Base-by-base conservation (phyloP, 805 yeast species). In the Kluyveromyces dobzhanskii region DNA sequence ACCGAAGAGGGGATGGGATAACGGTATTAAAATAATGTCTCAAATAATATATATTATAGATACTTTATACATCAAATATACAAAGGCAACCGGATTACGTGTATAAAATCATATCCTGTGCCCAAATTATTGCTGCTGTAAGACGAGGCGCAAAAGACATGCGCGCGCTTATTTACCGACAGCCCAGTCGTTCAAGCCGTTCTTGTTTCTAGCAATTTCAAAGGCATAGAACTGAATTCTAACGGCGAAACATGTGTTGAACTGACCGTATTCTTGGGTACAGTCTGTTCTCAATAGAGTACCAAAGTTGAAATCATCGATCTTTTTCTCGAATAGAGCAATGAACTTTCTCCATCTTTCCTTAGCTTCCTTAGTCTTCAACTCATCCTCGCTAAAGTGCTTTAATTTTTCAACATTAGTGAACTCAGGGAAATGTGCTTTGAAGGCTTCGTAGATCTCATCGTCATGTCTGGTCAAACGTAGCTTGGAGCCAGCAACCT, bases 281-380 rank as follows among this genome's bases (percentile, higher is more conserved):
- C 83, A 61, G 47, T 75, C 78, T n/a, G 75, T 65, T 70, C 99
- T 80, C 53, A 92, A 68, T 50, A 92, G 69, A 13, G 97, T 88
- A 46, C 99, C 99, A 60, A 92, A 92, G 66, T 92, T 92, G 67
- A 74, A 92, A 64, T 92, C 97, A 45, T 83, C 92, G 42, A 92
- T 73, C 39, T 61, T 69, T 39, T 79, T 74, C 58, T 92, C 94
- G 66, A 86, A 92, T 45, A 75, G 68, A 55, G 80, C 84, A 65
- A 90, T 77, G 59, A 79, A 92, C 17, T 64, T 67, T 73, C 97
- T 84, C 99, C 99, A 92, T 67, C 76, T 79, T 44, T 74, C 82
- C 65, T 92, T 92, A 44, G 94, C 95, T 19, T 58, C 67, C 27
- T 75, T 70, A 35, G 80, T 74, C 65, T 92, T 92, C 81, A 92